Percentiles rank a stretch among this genome's conserved stretches.
These are phyloP conservation scores for Tolypocladium capitatum DNA, from an alignment of 2,329 filamentous ascomycete species.

Conservation along the genomic window DNA sequence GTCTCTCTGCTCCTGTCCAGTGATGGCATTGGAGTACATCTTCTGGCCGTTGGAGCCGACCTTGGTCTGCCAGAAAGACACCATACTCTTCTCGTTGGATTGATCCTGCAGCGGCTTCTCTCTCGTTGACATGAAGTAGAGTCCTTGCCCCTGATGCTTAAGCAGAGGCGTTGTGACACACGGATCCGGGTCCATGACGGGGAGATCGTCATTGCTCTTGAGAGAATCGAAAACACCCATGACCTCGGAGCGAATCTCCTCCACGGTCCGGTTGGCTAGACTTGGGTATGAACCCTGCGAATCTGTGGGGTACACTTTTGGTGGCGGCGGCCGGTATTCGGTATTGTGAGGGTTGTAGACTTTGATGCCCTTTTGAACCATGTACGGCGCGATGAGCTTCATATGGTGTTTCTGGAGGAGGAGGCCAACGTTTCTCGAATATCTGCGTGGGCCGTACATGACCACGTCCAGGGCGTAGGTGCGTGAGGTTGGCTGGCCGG, in stretches of 20 bases:
- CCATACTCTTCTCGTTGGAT: constrained; percentile 45
- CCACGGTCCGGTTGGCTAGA: constrained; percentile 48
- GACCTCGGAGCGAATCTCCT: constrained; percentile 78
- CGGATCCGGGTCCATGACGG: constrained; percentile 52
- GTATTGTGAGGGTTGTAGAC: constrained; percentile 65
- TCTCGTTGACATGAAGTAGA: constrained; percentile 72
- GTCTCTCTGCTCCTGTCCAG: constrained; percentile 47
- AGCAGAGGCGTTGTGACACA: constrained; percentile 57
- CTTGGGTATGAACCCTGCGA: constrained; percentile 13
- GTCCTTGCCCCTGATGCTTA: constrained; percentile 77
- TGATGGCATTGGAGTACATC: constrained; percentile 75
- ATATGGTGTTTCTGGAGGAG: constrained; percentile 51
- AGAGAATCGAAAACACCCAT: constrained; percentile 80
- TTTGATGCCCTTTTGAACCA: constrained; percentile 53
- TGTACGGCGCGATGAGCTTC: constrained; percentile 52
- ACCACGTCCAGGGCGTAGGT: constrained; percentile 56
- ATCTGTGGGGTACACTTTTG: constrained; percentile 19
- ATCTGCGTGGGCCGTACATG: constrained; percentile 63
- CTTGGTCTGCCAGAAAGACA: constrained; percentile 65
- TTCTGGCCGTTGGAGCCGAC: constrained; percentile 35
- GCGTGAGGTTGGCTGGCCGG: constrained; percentile 48
- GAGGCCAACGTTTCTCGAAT: constrained; percentile 51
- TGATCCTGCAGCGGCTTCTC: constrained; percentile 54
- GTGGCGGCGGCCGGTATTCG: constrained; percentile 29
- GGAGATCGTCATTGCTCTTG: constrained; percentile 60